A percentile compares a stretch with the other conserved stretches of the same genome.
phyloP scores from a whole-genome alignment of 73 alveolate genomes.

The Paramecium caudatum region DNA sequence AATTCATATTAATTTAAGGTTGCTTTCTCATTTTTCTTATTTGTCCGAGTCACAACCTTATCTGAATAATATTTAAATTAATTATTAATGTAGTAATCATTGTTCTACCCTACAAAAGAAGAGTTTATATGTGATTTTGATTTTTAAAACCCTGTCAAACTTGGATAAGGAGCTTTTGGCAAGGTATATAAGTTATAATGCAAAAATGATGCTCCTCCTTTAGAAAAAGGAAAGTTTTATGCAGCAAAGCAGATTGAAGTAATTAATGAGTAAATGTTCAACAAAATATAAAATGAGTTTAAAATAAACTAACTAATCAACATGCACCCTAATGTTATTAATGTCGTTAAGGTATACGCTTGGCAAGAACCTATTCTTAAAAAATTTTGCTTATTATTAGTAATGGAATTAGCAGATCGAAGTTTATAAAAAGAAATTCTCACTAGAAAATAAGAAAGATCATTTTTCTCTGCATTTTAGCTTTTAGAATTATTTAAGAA shows the following conservation, averaged over 20 bases:
- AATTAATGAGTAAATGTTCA: conserved; percentile 47
- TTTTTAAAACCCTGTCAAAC: neutral
- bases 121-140: conserved; percentile 58
- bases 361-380: conserved; percentile 52
- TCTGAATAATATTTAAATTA: too few relatives aligned
- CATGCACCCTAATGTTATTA: conserved; percentile 38
- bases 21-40: neutral
- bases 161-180: conserved; percentile 60
- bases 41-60: too few relatives aligned
- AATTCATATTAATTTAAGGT: neutral
- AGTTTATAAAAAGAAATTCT: conserved; percentile 53
- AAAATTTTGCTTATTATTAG: conserved; percentile 34
- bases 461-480: neutral
- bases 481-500: conserved; percentile 24
- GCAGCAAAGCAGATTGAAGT: conserved; percentile 56
- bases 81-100: conserved; percentile 8
- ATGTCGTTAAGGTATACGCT: conserved; percentile 37
- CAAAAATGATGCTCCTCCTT: neutral
- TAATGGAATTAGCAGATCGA: conserved; percentile 63
- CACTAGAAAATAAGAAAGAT: conserved; percentile 45
- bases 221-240: conserved; percentile 54
- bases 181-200: conserved; percentile 20
- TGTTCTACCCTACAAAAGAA: conserved; percentile 52
- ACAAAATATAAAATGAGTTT: conserved; percentile 60
- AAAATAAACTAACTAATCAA: conserved; percentile 40